phyloP scores from a whole-genome alignment of 164 flowering plant genomes.

The Dillenia turbinata region DNA sequence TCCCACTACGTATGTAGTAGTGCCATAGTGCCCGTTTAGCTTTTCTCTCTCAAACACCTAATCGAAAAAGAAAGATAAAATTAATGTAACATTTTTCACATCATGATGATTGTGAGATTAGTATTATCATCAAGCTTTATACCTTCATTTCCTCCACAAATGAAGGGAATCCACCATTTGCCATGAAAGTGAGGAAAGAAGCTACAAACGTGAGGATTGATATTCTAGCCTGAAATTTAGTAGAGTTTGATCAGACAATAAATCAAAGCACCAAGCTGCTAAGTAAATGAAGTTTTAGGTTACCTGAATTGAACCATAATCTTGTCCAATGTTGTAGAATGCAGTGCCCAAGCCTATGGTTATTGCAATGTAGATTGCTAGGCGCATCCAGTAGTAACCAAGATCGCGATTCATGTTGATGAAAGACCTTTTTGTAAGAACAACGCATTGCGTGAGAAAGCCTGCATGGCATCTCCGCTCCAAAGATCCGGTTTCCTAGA shows the following conservation, averaged over 20 bases:
- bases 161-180: slow-evolving; percentile 59
- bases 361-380: slow-evolving; percentile 30
- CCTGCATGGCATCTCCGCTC: slow-evolving; percentile 32
- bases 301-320: slow-evolving; percentile 38
- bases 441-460: slow-evolving; percentile 27
- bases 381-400: slow-evolving; percentile 66
- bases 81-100: too few species aligned
- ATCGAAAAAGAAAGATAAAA: background rate
- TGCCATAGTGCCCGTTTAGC: slow-evolving; percentile 58
- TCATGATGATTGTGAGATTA: too few species aligned
- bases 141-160: slow-evolving; percentile 62
- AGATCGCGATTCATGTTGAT: slow-evolving; percentile 60
- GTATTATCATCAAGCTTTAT: background rate
- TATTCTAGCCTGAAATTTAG: slow-evolving; percentile 32
- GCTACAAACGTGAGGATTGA: slow-evolving; percentile 38
- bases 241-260: background rate
- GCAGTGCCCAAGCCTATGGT: slow-evolving; percentile 42
- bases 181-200: slow-evolving; percentile 44
- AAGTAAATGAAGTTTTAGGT: background rate
- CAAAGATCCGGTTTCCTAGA: slow-evolving; percentile 16
- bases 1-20: slow-evolving; percentile 39
- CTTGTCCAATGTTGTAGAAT: slow-evolving; percentile 34
- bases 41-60: slow-evolving; percentile 51
- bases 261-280: too few species aligned
- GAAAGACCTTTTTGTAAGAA: slow-evolving; percentile 48